These are phyloP conservation scores for Cyberlindnera amylophila DNA, from an alignment of 805 yeast genomes.

Conservation along the genomic window DNA sequence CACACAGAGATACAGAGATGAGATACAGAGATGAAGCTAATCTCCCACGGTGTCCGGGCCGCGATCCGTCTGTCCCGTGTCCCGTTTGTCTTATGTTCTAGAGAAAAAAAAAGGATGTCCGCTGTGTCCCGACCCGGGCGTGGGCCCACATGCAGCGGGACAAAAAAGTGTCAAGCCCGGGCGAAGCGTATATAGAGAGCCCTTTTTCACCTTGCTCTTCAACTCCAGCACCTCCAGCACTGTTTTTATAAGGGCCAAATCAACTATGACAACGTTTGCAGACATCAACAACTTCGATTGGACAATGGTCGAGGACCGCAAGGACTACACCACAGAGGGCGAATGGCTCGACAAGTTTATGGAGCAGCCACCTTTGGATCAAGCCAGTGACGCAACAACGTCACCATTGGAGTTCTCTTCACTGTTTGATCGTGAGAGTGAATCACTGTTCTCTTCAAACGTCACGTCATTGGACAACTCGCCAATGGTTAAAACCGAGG, in stretches of 20 bases:
- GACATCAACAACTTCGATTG: conserved; percentile 26
- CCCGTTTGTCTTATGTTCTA: not conserved
- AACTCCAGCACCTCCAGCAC: not conserved
- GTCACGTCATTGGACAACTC: conserved; percentile 28
- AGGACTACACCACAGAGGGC: conserved; percentile 10
- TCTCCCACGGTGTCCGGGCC: conserved; percentile 2
- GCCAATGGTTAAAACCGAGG: conserved; percentile 30
- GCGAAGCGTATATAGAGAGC: not conserved
- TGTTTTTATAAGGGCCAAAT: not conserved
- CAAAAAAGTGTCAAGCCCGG: conserved; percentile 1
- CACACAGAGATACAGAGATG: too few relatives aligned
- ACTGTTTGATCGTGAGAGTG: conserved; percentile 22
- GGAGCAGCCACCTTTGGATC: conserved; percentile 10
- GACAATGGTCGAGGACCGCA: conserved; percentile 19
- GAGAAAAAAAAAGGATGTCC: too few relatives aligned
- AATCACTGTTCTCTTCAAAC: conserved; percentile 25
- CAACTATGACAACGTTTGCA: conserved; percentile 20
- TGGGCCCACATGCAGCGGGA: conserved; percentile 13
- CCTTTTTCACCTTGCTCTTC: not conserved
- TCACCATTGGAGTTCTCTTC: conserved; percentile 29
- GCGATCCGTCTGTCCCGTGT: not conserved
- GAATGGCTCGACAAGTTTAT: conserved; percentile 26
- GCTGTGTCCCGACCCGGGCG: conserved; percentile 1
- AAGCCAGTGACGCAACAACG: conserved; percentile 14
- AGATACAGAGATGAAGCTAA: too few relatives aligned